Base-by-base conservation (phyloP, 2,329 filamentous ascomycete genomes). In the Endoconidiophora laricicola region DNA sequence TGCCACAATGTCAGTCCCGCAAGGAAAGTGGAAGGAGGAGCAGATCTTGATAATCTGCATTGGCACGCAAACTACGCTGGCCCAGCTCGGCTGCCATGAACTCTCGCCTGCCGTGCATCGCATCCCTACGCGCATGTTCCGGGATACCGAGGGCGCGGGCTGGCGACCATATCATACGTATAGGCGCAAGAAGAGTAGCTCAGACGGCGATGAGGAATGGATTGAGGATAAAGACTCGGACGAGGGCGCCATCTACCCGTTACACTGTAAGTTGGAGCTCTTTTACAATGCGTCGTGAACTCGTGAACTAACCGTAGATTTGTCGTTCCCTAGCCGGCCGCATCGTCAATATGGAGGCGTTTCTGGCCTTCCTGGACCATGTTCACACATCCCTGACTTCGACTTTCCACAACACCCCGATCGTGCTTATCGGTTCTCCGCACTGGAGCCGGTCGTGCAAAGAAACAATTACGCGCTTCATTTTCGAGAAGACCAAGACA, bases 401-500 rank as follows among this genome's bases (percentile, higher is more conserved):
- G 23, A 86, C 86, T 2, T 91, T 94, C 62, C 91, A 96, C 67
- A 95, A 95, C 67, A 95, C 90, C 0, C 88, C 91, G 2, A 86
- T 98, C 56, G 74, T 96, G 63, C 77, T 98, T 55, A 83, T 96
- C 65, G 77, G 83, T 6, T 85, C 94, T 57, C 88, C 91, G 3
- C 81, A 81, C 57, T 98, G 91, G 90, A 87, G 86, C 3, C 78
- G 83, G 6, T 81, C 83, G 55, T 87, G 95, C 63, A 82, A 82
- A 61, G 90, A 96, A 65, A 76, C 76, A 38, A 81, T 98, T 56
- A 84, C 88, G 12, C 86, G 91, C 55, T 98, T 94, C 69, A 78
- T 96, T 56, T 98, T 98, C 60, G 91, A 98, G 66, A 93, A 91
- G 66, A 94, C 94, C 61, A 91, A 90, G 68, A 91, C 86, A 0